Percentiles rank a stretch among this genome's conserved stretches.
Evolutionary conservation across 306 rosid species (phyloP).

Genomic region (Malus fusca): DNA sequence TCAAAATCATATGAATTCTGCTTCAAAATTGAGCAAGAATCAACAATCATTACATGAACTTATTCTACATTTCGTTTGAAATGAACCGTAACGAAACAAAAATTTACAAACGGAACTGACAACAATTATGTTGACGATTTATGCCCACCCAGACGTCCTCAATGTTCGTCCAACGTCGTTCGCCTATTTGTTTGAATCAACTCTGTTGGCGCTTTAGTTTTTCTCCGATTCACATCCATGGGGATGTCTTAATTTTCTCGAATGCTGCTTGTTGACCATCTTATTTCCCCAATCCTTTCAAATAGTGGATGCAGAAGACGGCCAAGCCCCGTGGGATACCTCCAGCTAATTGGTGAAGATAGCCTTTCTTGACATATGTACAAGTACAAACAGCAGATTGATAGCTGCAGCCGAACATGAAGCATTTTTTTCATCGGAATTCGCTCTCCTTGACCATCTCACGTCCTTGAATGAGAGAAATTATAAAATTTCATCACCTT

Average conservation of each 20-base stretch:
- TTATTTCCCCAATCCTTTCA: slow-evolving; percentile 14
- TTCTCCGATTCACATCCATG: slow-evolving; percentile 3
- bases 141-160: neutral
- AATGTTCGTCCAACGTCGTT: neutral
- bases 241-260: neutral
- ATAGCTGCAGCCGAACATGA: slow-evolving; percentile 10
- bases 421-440: slow-evolving; percentile 4
- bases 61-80: neutral
- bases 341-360: neutral
- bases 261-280: slow-evolving; percentile 17
- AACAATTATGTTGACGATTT: neutral
- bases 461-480: neutral
- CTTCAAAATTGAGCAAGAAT: neutral
- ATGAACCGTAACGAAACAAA: neutral
- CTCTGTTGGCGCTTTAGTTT: slow-evolving; percentile 1
- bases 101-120: neutral
- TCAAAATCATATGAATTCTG: neutral
- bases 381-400: slow-evolving; percentile 13
- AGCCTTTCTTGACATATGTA: slow-evolving; percentile 19
- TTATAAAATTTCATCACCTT: slow-evolving; percentile 7
- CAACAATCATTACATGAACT: neutral
- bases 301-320: slow-evolving; percentile 21
- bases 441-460: slow-evolving; percentile 18
- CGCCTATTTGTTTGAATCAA: slow-evolving; percentile 17
- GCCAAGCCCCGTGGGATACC: slow-evolving; percentile 13